Evolutionary conservation across 768 basidiomycete genomes (phyloP), one percentile per base, ranked within the genome.

Genomic region (Leccinum fibrillosum): DNA sequence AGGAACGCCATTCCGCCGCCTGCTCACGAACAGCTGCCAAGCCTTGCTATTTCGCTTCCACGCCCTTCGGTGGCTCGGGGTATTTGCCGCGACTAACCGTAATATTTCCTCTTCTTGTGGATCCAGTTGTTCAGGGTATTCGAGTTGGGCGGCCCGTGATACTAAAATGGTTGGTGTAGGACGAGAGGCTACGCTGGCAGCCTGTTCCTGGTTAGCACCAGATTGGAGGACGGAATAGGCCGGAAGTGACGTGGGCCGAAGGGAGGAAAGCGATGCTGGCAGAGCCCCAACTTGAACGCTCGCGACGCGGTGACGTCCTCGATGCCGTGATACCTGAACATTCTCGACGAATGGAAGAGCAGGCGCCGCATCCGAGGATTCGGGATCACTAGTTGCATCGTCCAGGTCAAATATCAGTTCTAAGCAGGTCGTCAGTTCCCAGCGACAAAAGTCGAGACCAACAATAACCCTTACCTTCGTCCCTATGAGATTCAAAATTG

Each of bases 341-440:
- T 62, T 72, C 62, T 72, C 77, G 15, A 66, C 54, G 51, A 74
- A 71, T n/a, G 74, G 74, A 30, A 78, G 75, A 2, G 72, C 66
- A 12, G 72, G 74, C n/a, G 75, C 73, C 12, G 64, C 72, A 23
- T 71, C 71, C 25, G 66, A 60, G 25, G 72, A 64, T 42, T 76
- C 64, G 42, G 65, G 74, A 63, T 71, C 59, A 30, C 70, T 70
- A 8, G 52, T 67, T 35, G 80, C 82, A 47, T 84, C 83, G 52
- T 92, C 90, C 62, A 90, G 74, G 53, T 83, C 82, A 61, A 92
- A 92, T 39, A 92, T 82, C 75, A 85, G 77, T 54, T 84, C 88
- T 87, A 44, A 49, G n/a, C 23, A 32, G 34, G 35, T 15, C 57
- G 35, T 66, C 53, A 66, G 54, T 28, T 12, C 3, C 37, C 7